phyloP scores from a whole-genome alignment of 2,329 filamentous ascomycete species.

The Aspergillus caelatus region DNA sequence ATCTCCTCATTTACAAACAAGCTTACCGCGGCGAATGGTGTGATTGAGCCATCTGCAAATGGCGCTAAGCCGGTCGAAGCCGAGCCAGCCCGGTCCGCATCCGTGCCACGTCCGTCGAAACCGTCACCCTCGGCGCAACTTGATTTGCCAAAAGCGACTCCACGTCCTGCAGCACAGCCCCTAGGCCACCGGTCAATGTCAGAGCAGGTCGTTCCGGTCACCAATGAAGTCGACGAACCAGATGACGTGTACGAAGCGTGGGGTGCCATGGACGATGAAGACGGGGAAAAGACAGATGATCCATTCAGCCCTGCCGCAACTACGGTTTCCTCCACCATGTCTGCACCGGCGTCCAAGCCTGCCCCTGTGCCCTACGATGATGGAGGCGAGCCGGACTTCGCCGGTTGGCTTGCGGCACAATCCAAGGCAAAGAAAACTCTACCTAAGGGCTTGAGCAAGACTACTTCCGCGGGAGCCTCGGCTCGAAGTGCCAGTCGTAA shows the following conservation, averaged over 20 bases:
- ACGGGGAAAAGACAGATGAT: constrained; percentile 54
- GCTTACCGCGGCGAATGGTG: constrained; percentile 77
- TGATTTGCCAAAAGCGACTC: constrained; percentile 24
- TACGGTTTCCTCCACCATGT: constrained; percentile 29
- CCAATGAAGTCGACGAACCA: constrained; percentile 54
- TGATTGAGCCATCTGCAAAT: constrained; percentile 70
- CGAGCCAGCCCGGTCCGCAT: constrained; percentile 49
- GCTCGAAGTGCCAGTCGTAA: constrained; percentile 42
- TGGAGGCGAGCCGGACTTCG: constrained; percentile 89
- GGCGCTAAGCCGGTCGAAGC: constrained; percentile 48
- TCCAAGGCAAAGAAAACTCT: constrained; percentile 74
- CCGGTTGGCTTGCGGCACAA: constrained; percentile 89
- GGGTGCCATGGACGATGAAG: constrained; percentile 67
- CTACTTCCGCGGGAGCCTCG: constrained; percentile 36
- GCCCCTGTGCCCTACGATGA: constrained; percentile 70
- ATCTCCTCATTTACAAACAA: constrained; percentile 99
- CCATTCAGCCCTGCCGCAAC: constrained; percentile 38
- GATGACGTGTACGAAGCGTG: constrained; percentile 73
- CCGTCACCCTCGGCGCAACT: constrained; percentile 31
- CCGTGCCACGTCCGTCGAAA: constrained; percentile 49
- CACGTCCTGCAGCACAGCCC: constrained; percentile 30
- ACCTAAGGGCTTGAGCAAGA: constrained; percentile 80
- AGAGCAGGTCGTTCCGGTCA: constrained; percentile 40
- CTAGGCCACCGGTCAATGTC: constrained; percentile 45
- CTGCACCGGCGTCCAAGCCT: constrained; percentile 30